Evolutionary conservation across 176 grass and related monocot genomes (phyloP).

Genomic region (Avena insularis): DNA sequence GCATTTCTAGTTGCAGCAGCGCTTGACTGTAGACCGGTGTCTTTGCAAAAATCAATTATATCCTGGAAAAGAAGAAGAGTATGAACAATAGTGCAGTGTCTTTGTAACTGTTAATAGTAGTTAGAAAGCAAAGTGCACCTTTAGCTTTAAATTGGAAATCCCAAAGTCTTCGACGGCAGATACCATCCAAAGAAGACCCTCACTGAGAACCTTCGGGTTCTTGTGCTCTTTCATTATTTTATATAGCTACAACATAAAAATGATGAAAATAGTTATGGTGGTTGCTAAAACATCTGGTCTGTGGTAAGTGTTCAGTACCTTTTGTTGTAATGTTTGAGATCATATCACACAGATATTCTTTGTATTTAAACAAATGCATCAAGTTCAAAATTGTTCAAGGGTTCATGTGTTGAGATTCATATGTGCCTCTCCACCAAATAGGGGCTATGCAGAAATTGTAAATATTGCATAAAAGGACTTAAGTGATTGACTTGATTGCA

Average conservation of each 20-base stretch:
- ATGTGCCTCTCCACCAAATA: background rate
- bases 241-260: constrained; percentile 66
- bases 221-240: constrained; percentile 99
- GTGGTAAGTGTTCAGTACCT: background rate
- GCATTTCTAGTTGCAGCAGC: constrained; percentile 83
- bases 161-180: constrained; percentile 97
- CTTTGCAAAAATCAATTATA: constrained; percentile 98
- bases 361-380: constrained; percentile 1
- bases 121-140: constrained; percentile 59
- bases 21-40: constrained; percentile 90
- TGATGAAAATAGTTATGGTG: constrained; percentile 35
- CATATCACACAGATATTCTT: background rate
- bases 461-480: constrained; percentile 1
- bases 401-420: background rate
- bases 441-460: background rate
- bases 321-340: constrained; percentile 1
- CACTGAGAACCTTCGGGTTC: constrained; percentile 96
- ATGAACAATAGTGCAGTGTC: constrained; percentile 31
- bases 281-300: background rate
- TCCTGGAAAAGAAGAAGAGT: constrained; percentile 65
- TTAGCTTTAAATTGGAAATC: constrained; percentile 86
- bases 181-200: constrained; percentile 98
- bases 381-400: background rate
- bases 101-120: background rate
- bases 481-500: background rate